Base-by-base conservation (phyloP, 2,329 filamentous ascomycete species). In the Penicillium hordei region DNA sequence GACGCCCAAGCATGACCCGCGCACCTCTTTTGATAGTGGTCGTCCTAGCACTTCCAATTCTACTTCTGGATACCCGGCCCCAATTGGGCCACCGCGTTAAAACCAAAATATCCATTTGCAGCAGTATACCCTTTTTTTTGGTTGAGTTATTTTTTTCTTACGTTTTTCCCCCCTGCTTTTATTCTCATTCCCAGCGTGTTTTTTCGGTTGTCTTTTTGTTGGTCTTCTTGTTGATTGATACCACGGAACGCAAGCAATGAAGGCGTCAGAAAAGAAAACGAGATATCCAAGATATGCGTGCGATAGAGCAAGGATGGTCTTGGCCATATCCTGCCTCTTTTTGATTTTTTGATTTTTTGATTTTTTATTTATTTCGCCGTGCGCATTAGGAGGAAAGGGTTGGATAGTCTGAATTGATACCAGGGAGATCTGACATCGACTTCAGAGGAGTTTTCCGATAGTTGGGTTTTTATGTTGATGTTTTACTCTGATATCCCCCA, bases 41-140 rank as follows among this genome's bases (percentile, higher is more conserved):
- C 90, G 91, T 74, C 91, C 91, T 76, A 93, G 90, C 72, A 96
- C 91, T 81, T 94, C 91, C 81, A 90, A 96, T 88, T 96, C 91
- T 84, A 90, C 89, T 89, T 93, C 91, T 86, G 91, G 91, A 91
- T 94, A 94, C 90, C 90, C 91, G 84, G 91, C 87, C 82, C 90
- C 89, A 67, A 89, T 92, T 83, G 90, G 90, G 83, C 89, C 90
- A 85, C 91, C 89, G 83, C 90, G 90, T 89, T 93, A 89, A 87
- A 86, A 79, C 74, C 71, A 70, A 69, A 70, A 73, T 72, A 74
- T 71, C 70, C 72, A 71, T 74, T 76, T 73, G 69, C 72, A 74
- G 74, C 75, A 76, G 74, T 77, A 77, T 77, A 77, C 75, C 75
- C 75, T 75, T 61, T 71, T 71, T 72, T 69, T 65, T 67, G 60